phyloP scores from a whole-genome alignment of 2,329 filamentous ascomycete genomes.

The Microsporum canis region DNA sequence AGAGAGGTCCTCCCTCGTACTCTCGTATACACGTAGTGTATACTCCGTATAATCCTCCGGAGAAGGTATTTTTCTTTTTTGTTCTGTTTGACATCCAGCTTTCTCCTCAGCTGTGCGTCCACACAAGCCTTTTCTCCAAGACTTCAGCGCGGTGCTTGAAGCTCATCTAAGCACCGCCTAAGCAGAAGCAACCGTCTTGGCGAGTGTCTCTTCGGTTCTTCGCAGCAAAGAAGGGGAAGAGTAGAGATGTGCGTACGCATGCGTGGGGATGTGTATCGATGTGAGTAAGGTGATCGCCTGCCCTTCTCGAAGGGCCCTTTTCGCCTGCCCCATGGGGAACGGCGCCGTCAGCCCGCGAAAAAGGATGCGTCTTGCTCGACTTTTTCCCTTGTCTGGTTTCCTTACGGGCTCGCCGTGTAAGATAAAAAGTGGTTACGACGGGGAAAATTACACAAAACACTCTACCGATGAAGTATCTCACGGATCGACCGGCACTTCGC shows the following conservation, averaged over 20 bases:
- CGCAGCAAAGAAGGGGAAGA: too few species aligned
- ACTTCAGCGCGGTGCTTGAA: not conserved
- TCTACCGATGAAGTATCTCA: too few species aligned
- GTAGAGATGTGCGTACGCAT: too few species aligned
- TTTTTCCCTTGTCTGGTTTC: not conserved
- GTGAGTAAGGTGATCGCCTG: not conserved
- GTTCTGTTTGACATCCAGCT: not conserved
- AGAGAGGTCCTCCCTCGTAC: not conserved
- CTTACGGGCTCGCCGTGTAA: not conserved
- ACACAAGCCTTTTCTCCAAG: slow-evolving; percentile 3
- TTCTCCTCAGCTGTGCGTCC: not conserved
- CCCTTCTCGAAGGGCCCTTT: not conserved
- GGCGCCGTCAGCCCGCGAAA: not conserved
- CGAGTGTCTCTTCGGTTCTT: not conserved
- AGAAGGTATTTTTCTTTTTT: too few species aligned
- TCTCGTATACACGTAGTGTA: not conserved
- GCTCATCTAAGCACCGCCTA: not conserved
- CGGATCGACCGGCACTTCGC: not conserved
- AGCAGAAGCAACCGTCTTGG: not conserved
- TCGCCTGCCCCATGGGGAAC: slow-evolving; percentile 4
- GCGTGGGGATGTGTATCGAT: too few species aligned
- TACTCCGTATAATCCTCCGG: not conserved
- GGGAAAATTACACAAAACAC: too few species aligned
- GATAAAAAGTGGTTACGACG: too few species aligned
- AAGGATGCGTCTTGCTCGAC: not conserved